These are phyloP conservation scores for Erodium maritimum DNA, from an alignment of 345 rosid species.

Conservation along the genomic window DNA sequence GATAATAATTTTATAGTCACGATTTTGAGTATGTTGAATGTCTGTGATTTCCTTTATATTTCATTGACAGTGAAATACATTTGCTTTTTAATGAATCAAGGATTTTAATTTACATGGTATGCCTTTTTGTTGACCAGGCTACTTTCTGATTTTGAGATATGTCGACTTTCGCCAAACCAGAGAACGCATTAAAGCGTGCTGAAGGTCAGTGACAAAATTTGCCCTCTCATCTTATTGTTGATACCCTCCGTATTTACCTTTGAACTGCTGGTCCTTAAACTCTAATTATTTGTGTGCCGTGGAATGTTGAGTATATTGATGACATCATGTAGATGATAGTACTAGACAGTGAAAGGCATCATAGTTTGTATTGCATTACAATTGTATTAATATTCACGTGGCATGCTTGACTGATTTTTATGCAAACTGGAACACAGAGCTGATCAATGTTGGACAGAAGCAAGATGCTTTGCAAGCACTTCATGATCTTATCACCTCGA, in stretches of 20 bases:
- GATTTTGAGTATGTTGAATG: neutral
- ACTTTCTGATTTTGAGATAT: slow-evolving; percentile 21
- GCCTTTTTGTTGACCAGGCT: neutral
- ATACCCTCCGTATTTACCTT: too few relatives aligned
- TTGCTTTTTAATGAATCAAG: neutral
- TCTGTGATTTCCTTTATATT: too few relatives aligned
- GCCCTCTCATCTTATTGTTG: neutral
- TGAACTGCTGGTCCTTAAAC: too few relatives aligned
- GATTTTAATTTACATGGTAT: neutral
- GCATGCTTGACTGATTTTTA: neutral
- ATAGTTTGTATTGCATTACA: neutral
- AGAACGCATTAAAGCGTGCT: slow-evolving; percentile 87
- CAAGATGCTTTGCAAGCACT: slow-evolving; percentile 91
- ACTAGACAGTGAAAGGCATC: neutral
- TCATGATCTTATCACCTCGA: slow-evolving; percentile 81
- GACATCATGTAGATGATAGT: neutral
- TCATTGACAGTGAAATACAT: neutral
- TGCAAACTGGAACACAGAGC: slow-evolving; percentile 28
- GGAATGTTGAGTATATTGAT: neutral
- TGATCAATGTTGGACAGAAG: slow-evolving; percentile 97
- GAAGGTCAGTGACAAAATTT: slow-evolving; percentile 41
- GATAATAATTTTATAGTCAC: neutral
- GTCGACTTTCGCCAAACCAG: slow-evolving; percentile 74
- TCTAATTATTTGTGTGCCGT: neutral
- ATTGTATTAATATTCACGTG: neutral